Evolutionary conservation across 306 rosid species (phyloP).

Genomic region (Malus sylvestris): DNA sequence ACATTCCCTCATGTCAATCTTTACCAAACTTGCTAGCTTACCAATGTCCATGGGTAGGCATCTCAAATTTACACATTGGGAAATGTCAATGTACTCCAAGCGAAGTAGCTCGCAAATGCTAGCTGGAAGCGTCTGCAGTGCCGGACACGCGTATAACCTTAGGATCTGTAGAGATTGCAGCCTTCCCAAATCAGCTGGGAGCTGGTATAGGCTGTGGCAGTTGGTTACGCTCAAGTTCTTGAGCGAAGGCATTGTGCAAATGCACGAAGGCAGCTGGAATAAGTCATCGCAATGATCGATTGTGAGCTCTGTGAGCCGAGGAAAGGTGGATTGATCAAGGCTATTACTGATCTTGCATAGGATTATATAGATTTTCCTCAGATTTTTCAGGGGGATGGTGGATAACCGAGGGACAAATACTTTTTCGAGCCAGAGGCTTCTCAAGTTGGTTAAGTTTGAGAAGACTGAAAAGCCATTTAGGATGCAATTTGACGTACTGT

Average conservation of each 20-base stretch:
- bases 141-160: slow-evolving; percentile 71
- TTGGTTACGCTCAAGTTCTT: slow-evolving; percentile 61
- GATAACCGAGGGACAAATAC: slow-evolving; percentile 50
- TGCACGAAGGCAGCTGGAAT: slow-evolving; percentile 48
- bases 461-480: slow-evolving; percentile 47
- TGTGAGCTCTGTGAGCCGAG: slow-evolving; percentile 59
- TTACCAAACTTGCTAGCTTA: slow-evolving; percentile 44
- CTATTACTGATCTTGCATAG: slow-evolving; percentile 50
- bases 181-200: slow-evolving; percentile 52
- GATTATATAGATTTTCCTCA: slow-evolving; percentile 54
- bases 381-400: slow-evolving; percentile 22
- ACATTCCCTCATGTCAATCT: slow-evolving; percentile 95
- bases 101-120: slow-evolving; percentile 38
- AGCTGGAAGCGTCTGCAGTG: slow-evolving; percentile 47
- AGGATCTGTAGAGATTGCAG: slow-evolving; percentile 48
- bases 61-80: slow-evolving; percentile 59
- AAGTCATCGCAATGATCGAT: slow-evolving; percentile 80
- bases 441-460: slow-evolving; percentile 35
- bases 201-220: slow-evolving; percentile 52
- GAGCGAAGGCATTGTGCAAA: slow-evolving; percentile 46
- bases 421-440: slow-evolving; percentile 89
- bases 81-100: slow-evolving; percentile 66
- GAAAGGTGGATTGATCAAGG: slow-evolving; percentile 49
- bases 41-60: slow-evolving; percentile 57
- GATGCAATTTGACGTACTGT: slow-evolving; percentile 43